Base-by-base conservation (phyloP, 306 rosid species). In the Acacia melanoxylon region DNA sequence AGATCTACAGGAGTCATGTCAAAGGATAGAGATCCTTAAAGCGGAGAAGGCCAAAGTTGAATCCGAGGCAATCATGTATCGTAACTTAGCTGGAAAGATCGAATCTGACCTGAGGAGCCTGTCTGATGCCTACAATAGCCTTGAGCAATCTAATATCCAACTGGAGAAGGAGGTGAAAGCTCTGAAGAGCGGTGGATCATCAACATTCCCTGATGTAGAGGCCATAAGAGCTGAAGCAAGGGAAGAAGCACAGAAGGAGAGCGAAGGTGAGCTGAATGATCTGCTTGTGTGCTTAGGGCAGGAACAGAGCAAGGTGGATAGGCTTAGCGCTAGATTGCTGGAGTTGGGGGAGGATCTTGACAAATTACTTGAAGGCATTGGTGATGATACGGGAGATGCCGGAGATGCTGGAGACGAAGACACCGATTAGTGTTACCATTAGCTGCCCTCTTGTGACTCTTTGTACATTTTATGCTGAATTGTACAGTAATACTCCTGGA, bases 221-320 rank as follows among this genome's bases (percentile, higher is more conserved):
- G 94, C 90, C 46, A 93, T 93, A 37, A 92, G 83, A 85, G 92
- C 94, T n/a, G 91, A 92, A 86, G 99, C 99, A n/a, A 92, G 96
- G 86, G 98, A 93, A 85, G 97, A 91, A 90, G 97, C 96, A 15
- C 96, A 86, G 88, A 92, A 93, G 89, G 99, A 95, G 82, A 93
- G 93, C 41, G 99, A 95, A 80, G 97, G 87, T 46, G 99, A 95
- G 66, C 87, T 93, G 84, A 93, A 89, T 83, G 99, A 95, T 85
- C 81, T 95, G 80, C 96, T 93, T 8, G 98, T 95, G 58, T 95
- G 98, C 93, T 94, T 95, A 0, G 99, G 98, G 24, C 99, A 95
- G 90, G 99, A 95, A 86, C 99, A 95, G 83, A 92, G 93, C 88
- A 95, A 66, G 89, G 99, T 93, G 79, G 97, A 93, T 13, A 91